These are phyloP conservation scores for Solanum verrucosum DNA, from an alignment of 257 asterid genomes.

Conservation along the genomic window DNA sequence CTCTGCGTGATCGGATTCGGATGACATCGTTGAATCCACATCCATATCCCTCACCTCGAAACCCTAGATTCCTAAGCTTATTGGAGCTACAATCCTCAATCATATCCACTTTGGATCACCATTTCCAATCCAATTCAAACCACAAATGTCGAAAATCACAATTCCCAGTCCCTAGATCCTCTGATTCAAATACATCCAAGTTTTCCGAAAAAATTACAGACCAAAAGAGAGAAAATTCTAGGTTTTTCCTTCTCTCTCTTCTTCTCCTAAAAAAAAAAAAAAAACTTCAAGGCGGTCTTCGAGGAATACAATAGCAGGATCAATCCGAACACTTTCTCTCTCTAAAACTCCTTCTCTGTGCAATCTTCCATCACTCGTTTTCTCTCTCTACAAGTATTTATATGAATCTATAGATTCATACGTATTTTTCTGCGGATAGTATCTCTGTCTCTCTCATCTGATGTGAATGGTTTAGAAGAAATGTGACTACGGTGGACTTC, in stretches of 20 bases:
- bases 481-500: neutral
- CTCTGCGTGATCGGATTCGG: slow-evolving; percentile 70
- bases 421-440: neutral
- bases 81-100: slow-evolving; percentile 47
- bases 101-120: slow-evolving; percentile 41
- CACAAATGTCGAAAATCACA: neutral
- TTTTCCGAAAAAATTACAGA: neutral
- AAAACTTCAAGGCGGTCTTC: slow-evolving; percentile 21
- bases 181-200: neutral
- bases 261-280: neutral
- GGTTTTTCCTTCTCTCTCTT: neutral
- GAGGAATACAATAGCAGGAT: slow-evolving; percentile 6
- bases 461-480: neutral
- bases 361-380: neutral
- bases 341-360: slow-evolving; percentile 6
- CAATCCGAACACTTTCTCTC: slow-evolving; percentile 16
- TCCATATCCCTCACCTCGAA: slow-evolving; percentile 50
- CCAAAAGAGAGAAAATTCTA: neutral
- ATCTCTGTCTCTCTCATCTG: neutral
- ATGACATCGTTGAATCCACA: slow-evolving; percentile 65
- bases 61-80: slow-evolving; percentile 43
- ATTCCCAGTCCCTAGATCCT: slow-evolving; percentile 1
- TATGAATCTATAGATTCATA: neutral
- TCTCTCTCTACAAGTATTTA: neutral
- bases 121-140: slow-evolving; percentile 15